Percentiles rank a stretch among this genome's conserved stretches.
phyloP scores from a whole-genome alignment of 202 grass and related monocot genomes.

The Setaria viridis region DNA sequence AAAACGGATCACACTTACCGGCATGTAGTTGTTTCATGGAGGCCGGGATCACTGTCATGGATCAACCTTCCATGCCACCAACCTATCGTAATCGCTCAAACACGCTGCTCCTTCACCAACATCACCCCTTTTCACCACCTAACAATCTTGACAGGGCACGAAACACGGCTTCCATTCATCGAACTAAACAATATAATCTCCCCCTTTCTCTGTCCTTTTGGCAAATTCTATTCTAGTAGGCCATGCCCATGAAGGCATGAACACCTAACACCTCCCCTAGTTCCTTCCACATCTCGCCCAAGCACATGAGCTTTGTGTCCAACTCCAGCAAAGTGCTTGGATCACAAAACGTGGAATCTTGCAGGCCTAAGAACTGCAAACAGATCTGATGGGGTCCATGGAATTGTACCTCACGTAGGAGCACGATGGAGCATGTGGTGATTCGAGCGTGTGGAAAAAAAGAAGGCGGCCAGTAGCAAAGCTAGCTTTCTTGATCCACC shows the following conservation, averaged over 20 bases:
- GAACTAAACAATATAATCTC: neutral
- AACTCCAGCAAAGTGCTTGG: neutral
- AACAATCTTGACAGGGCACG: neutral
- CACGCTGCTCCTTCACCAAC: neutral
- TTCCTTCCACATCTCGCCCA: neutral
- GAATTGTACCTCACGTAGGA: neutral
- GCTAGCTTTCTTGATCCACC: conserved; percentile 31
- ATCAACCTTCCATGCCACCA: conserved; percentile 19
- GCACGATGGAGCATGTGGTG: neutral
- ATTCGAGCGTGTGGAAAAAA: conserved; percentile 10
- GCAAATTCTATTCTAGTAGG: neutral
- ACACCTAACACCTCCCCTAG: conserved; percentile 6
- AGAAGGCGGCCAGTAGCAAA: conserved; percentile 10
- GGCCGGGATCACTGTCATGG: neutral
- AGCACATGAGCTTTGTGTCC: neutral
- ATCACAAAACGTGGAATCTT: conserved; percentile 3
- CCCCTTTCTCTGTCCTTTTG: neutral
- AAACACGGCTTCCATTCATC: neutral
- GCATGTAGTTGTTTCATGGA: neutral
- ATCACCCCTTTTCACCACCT: neutral
- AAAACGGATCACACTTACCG: neutral
- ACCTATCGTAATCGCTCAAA: neutral
- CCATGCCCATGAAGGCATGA: neutral
- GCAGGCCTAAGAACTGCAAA: neutral
- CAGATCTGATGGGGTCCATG: conserved; percentile 3